Evolutionary conservation across 2,329 filamentous ascomycete genomes (phyloP).

Genomic region (Ophiostoma himal-ulmi): DNA sequence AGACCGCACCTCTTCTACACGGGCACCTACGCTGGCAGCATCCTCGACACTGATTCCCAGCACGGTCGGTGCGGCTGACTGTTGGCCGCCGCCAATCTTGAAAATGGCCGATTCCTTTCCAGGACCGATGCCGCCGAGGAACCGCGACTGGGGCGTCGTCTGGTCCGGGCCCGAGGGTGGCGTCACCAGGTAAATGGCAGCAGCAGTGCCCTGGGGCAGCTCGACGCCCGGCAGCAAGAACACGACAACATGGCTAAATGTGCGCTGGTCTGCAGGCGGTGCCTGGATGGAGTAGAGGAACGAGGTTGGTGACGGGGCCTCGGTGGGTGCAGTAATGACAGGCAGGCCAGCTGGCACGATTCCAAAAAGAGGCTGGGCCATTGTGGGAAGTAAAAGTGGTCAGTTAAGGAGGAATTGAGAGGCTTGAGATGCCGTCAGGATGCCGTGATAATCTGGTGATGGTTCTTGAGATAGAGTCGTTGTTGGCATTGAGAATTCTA

Average conservation of each 20-base stretch:
- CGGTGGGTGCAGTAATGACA: slow-evolving; percentile 49
- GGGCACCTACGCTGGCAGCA: slow-evolving; percentile 61
- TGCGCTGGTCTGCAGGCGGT: slow-evolving; percentile 31
- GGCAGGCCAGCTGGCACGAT: slow-evolving; percentile 56
- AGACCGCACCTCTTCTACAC: slow-evolving; percentile 55
- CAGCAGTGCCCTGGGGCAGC: slow-evolving; percentile 70
- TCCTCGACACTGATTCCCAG: slow-evolving; percentile 81
- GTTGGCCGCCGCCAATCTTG: slow-evolving; percentile 50
- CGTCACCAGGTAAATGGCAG: slow-evolving; percentile 79
- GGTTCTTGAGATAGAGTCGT: not conserved
- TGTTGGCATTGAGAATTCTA: not conserved
- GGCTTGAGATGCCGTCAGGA: not conserved
- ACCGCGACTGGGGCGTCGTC: slow-evolving; percentile 41
- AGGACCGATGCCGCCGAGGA: slow-evolving; percentile 82
- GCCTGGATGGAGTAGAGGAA: slow-evolving; percentile 50
- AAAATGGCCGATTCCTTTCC: slow-evolving; percentile 92
- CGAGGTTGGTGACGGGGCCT: slow-evolving; percentile 49
- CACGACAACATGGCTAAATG: slow-evolving; percentile 78
- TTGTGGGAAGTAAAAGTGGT: slow-evolving; percentile 25
- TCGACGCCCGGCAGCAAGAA: slow-evolving; percentile 76
- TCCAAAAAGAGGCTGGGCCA: slow-evolving; percentile 50
- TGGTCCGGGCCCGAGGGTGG: slow-evolving; percentile 35
- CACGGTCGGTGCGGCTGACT: slow-evolving; percentile 37
- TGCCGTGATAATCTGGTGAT: not conserved
- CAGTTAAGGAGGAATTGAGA: not conserved